Conservation (phyloP, 208 protist genomes). For the Wallacemonas sp. region DNA sequence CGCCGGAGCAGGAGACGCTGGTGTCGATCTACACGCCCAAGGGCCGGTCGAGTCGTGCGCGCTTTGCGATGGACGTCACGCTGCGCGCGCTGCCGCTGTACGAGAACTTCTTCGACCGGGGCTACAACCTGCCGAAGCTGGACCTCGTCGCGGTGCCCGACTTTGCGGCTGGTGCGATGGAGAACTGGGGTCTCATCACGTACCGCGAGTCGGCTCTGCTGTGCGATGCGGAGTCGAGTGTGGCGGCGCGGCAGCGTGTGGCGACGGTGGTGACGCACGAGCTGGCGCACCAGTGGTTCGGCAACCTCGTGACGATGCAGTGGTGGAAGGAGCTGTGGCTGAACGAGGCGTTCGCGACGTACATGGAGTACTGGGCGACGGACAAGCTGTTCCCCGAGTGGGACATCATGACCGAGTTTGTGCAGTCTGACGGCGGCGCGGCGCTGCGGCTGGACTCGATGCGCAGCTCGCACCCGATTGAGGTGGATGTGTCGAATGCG, state of each 20-base stretch:
- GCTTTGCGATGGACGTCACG: conserved; percentile 84
- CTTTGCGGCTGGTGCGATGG: conserved; percentile 96
- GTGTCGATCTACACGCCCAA: conserved; percentile 59
- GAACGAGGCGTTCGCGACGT: conserved; percentile 97
- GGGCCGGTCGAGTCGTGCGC: conserved; percentile 43
- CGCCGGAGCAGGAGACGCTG: conserved; percentile 23
- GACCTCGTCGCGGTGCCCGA: conserved; percentile 96
- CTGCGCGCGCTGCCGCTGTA: conserved; percentile 67
- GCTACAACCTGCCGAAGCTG: conserved; percentile 94
- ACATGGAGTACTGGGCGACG: conserved; percentile 74
- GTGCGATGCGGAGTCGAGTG: conserved; percentile 48
- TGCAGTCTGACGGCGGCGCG: conserved; percentile 53
- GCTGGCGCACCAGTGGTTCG: conserved; percentile 97
- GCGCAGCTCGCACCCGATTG: conserved; percentile 89
- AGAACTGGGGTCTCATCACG: conserved; percentile 97
- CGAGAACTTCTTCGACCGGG: conserved; percentile 80
- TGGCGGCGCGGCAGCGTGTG: conserved; percentile 50
- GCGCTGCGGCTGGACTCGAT: conserved; percentile 86
- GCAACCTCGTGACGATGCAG: conserved; percentile 97
- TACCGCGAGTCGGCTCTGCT: conserved; percentile 91
- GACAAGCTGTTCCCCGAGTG: conserved; percentile 85
- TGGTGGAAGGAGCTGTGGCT: conserved; percentile 98
- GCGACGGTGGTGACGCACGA: conserved; percentile 92
- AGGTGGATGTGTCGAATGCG: conserved; percentile 83
- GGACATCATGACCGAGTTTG: conserved; percentile 74